Percentiles rank a stretch among this genome's conserved stretches.
phyloP scores from a whole-genome alignment of 1,284 basidiomycete species.

The Cutaneotrichosporon arboriforme region DNA sequence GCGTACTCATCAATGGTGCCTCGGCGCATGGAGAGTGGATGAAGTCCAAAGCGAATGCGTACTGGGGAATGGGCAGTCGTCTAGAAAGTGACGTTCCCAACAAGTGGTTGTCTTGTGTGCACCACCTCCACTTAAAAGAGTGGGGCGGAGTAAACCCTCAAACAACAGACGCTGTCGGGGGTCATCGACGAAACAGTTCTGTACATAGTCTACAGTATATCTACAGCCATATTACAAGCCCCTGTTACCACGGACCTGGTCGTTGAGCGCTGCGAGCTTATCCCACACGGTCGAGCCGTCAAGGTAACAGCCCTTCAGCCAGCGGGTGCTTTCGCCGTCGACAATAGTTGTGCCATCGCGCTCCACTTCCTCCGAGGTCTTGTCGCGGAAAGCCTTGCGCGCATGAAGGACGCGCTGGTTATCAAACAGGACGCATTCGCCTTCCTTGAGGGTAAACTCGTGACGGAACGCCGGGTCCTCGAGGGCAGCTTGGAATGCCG shows the following conservation, averaged over 20 bases:
- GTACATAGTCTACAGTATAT: not conserved
- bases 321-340: constrained; percentile 58
- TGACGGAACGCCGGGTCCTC: constrained; percentile 57
- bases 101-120: too few relatives aligned
- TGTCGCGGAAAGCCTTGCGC: constrained; percentile 66
- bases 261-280: constrained; percentile 30
- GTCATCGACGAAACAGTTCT: not conserved
- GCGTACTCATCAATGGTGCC: constrained; percentile 13
- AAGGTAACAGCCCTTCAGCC: constrained; percentile 82
- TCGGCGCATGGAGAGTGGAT: not conserved
- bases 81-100: too few relatives aligned
- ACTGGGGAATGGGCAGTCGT: too few relatives aligned
- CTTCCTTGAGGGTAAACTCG: constrained; percentile 68
- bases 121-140: too few relatives aligned
- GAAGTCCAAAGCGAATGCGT: not conserved
- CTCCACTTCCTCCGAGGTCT: constrained; percentile 24
- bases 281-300: constrained; percentile 73
- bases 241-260: constrained; percentile 11
- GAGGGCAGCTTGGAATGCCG: constrained; percentile 59
- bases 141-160: too few relatives aligned
- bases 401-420: constrained; percentile 90
- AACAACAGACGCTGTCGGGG: too few relatives aligned
- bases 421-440: constrained; percentile 87
- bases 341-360: constrained; percentile 31
- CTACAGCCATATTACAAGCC: not conserved